These are phyloP conservation scores for Friedmanniomyces simplex DNA, from an alignment of 495 filamentous ascomycete species.

Conservation along the genomic window DNA sequence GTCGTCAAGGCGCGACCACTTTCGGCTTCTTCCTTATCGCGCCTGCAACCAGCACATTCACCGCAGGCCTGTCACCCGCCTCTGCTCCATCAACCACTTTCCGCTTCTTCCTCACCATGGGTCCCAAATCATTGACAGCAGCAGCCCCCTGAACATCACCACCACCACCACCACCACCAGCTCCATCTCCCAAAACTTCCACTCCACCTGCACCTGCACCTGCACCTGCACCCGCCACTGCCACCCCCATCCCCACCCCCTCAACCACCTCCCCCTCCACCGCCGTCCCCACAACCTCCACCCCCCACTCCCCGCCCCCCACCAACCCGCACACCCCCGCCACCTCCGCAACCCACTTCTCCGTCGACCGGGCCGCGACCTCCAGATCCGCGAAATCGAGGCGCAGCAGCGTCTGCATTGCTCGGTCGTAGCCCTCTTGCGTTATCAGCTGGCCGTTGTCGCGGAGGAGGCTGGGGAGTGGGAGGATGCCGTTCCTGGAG, in stretches of 20 bases:
- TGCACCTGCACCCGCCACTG: neutral
- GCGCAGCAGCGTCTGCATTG: slow-evolving; percentile 68
- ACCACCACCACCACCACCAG: neutral
- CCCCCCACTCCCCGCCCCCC: slow-evolving; percentile 47
- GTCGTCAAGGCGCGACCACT: neutral
- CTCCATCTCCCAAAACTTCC: neutral
- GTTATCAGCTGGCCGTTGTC: slow-evolving; percentile 9
- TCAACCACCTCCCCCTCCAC: neutral
- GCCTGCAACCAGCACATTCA: slow-evolving; percentile 15
- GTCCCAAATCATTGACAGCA: slow-evolving; percentile 20
- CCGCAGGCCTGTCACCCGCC: neutral
- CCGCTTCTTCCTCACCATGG: slow-evolving; percentile 22
- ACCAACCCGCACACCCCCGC: slow-evolving; percentile 39
- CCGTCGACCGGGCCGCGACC: slow-evolving; percentile 58
- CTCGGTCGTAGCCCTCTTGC: slow-evolving; percentile 51
- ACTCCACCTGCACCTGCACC: too few species aligned
- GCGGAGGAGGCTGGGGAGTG: neutral
- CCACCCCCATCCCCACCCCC: too few species aligned
- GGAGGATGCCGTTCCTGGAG: slow-evolving; percentile 7
- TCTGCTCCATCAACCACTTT: slow-evolving; percentile 5
- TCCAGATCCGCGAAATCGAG: slow-evolving; percentile 69
- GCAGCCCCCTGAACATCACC: neutral
- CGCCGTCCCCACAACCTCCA: slow-evolving; percentile 42
- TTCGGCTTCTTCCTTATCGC: slow-evolving; percentile 23
- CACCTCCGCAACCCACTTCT: slow-evolving; percentile 59